Base-by-base conservation (phyloP, 2,329 filamentous ascomycete species). In the Pseudogymnoascus sp. region DNA sequence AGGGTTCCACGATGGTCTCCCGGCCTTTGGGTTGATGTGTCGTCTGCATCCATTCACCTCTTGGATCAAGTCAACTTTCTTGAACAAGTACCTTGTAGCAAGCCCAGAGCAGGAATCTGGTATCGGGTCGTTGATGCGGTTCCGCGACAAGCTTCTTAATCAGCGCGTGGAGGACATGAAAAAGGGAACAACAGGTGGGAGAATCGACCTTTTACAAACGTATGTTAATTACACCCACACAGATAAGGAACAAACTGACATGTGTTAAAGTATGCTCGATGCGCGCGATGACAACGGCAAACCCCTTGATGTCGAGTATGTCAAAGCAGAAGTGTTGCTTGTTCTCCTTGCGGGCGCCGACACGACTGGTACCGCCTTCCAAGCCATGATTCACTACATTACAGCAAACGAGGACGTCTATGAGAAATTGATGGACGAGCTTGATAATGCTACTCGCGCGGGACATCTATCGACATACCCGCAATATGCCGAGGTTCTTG, bases 41-140 rank as follows among this genome's bases (percentile, higher is more conserved):
- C 75, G 82, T 1, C 70, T 83, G 4, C 79, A 82, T 66, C 81
- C 82, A 0, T 80, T 84, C 66, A 83, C 80, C 9, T 79, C 78
- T 60, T 83, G 78, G 77, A 70, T 84, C 50, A 84, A 84, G 70
- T 77, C 73, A 7, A 84, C 81, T 0, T 81, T 77, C 67, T 61
- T 83, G 33, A 75, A 75, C 11, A 80, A 82, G 64, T 82, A 80
- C 67, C 74, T 84, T 2, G 79, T 84, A 9, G 80, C 82, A 7
- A 79, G 72, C 37, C 81, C 82, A 0, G 77, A 82, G 56, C 78
- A 85, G 35, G 72, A 82, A 40, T 79, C 76, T 11, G 83, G 82
- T 0, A 82, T 85, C 35, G 82, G 82, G 0, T 79, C 77, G 1
- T 68, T 85, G 63, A 85, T 85, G 81, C 75, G 80, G 7, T 85